These are phyloP conservation scores for Dichotomopilus funicola DNA, from an alignment of 2,329 filamentous ascomycete species.

Conservation along the genomic window DNA sequence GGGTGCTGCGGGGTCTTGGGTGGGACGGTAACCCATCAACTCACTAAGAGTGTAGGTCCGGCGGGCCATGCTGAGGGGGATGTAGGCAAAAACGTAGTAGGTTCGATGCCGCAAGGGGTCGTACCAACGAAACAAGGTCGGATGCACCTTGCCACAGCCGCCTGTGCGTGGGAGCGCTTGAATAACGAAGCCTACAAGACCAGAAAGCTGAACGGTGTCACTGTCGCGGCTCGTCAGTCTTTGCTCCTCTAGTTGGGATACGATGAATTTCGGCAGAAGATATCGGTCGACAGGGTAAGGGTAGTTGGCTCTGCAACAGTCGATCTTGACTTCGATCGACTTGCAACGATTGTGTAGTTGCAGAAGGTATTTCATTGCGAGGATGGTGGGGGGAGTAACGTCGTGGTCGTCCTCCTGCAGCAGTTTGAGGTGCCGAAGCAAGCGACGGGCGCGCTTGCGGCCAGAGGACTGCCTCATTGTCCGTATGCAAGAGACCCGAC, in stretches of 20 bases:
- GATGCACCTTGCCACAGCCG: conserved; percentile 24
- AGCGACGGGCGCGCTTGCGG: conserved; percentile 9
- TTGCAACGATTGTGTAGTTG: conserved; percentile 8
- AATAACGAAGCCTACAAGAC: conserved; percentile 31
- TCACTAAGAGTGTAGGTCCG: conserved; percentile 39
- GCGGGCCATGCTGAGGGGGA: conserved; percentile 36
- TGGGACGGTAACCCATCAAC: conserved; percentile 36
- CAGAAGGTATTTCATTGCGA: conserved; percentile 17
- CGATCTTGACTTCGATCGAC: conserved; percentile 9
- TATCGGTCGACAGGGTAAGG: background rate
- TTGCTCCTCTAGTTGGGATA: conserved; percentile 37
- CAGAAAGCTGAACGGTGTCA: conserved; percentile 25
- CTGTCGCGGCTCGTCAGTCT: conserved; percentile 31
- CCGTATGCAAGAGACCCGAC: background rate
- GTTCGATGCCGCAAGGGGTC: conserved; percentile 30
- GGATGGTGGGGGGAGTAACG: conserved; percentile 13
- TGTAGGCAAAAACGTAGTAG: conserved; percentile 37
- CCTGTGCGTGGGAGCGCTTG: conserved; percentile 22
- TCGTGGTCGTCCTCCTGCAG: conserved; percentile 9
- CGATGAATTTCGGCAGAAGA: conserved; percentile 31
- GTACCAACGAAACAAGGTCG: conserved; percentile 37
- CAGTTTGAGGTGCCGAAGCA: conserved; percentile 13
- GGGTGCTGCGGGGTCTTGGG: background rate
- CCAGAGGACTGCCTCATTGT: conserved; percentile 3
- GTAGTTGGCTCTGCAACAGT: background rate